Evolutionary conservation across 2,329 filamentous ascomycete genomes (phyloP), one percentile per base, ranked within the genome.

Genomic region (Phoma sp.): DNA sequence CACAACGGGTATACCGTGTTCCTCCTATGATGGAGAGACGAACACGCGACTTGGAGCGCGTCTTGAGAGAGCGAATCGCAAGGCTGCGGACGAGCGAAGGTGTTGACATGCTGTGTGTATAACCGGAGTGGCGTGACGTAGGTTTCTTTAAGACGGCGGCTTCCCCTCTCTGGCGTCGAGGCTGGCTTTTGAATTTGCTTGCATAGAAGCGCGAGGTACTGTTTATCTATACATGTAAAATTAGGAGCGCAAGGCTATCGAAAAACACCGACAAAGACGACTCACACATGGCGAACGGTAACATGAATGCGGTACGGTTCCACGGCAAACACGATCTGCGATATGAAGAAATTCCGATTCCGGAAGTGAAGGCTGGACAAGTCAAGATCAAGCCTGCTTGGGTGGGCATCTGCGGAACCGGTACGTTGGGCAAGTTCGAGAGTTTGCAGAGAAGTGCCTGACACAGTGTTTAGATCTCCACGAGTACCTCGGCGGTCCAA

Each of bases 401-500:
- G 71, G 73, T 76, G 21, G 76, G 77, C 22, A 79, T 79, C 38
- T 79, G 77, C 57, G 77, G 77, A 9, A 55, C 24, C 17, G 52
- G 52, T 51, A 25, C 37, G 43, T 38, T 10, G 15, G 15, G 8
- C 6, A 2, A 22, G 2, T 3, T 1, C 29, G 6, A 6, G n/a
- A 25, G 32, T 5, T 4, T n/a, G 21, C 4, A 4, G 2, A 3
- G 8, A 19, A 31, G 19, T 19, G 4, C 9, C 13, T 44, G 24
- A 45, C 17, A 45, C 17, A 7, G 15, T 17, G 3, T 35, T 27
- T 40, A 75, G 74, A 77, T 58, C 68, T 82, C n/a, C 80, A 82
- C 58, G 80, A 82, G 59, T 81, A 79, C 57, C 69, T 80, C 15
- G 77, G 77, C 49, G 80, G 80, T 4, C 74, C 78, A n/a, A 80